Evolutionary conservation across 805 yeast species (phyloP).

Genomic region (Candida tallmaniae): DNA sequence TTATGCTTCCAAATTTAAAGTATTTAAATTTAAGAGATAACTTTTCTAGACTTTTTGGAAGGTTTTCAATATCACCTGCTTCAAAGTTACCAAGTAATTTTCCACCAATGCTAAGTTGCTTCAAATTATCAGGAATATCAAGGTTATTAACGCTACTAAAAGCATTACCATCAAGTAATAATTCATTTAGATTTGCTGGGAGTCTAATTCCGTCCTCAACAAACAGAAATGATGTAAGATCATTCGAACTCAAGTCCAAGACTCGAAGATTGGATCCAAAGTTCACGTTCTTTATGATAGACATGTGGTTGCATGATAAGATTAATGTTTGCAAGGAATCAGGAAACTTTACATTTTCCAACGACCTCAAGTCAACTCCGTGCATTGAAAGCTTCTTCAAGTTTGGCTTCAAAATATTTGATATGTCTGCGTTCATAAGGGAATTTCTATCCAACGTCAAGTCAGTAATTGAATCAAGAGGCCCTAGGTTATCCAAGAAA

Average conservation of each 20-base stretch:
- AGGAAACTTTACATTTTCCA: conserved; percentile 15
- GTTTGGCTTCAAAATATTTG: conserved; percentile 15
- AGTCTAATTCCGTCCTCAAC: background rate
- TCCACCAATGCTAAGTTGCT: conserved; percentile 1
- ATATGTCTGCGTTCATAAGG: conserved; percentile 15
- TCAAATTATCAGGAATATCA: conserved; percentile 2
- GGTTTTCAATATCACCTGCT: background rate
- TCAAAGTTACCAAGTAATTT: conserved; percentile 1
- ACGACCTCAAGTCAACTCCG: conserved; percentile 16
- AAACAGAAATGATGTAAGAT: conserved; percentile 9
- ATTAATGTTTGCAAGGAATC: conserved; percentile 11
- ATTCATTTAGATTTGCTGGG: conserved; percentile 1
- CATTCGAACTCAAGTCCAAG: conserved; percentile 14
- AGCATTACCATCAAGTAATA: conserved; percentile 1
- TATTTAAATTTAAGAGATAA: background rate
- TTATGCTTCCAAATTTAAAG: background rate
- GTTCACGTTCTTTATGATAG: conserved; percentile 10
- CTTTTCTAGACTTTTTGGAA: conserved; percentile 2
- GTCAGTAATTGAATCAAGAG: conserved; percentile 10
- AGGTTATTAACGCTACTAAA: background rate
- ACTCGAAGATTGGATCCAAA: conserved; percentile 12
- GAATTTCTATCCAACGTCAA: conserved; percentile 17
- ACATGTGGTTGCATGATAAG: conserved; percentile 15
- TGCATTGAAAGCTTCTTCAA: conserved; percentile 15
- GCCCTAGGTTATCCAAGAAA: conserved; percentile 21